phyloP scores from a whole-genome alignment of 495 filamentous ascomycete species.

The Penicillium paradoxum region DNA sequence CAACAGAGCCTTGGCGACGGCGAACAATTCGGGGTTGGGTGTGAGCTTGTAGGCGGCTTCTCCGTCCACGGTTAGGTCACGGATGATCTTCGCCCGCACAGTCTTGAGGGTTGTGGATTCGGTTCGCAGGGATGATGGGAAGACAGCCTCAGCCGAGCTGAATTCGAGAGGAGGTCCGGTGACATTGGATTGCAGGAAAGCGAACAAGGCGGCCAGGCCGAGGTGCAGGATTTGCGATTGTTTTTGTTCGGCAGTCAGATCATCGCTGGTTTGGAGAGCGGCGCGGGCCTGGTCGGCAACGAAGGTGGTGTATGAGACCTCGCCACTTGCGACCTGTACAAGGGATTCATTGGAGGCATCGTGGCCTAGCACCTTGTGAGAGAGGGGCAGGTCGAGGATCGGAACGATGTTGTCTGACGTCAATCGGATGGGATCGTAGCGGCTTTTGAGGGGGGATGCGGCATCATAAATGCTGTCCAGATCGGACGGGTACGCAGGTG shows the following conservation, averaged over 20 bases:
- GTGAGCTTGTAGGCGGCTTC: constrained; percentile 81
- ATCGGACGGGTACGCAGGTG: constrained; percentile 22
- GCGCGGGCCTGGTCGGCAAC: constrained; percentile 30
- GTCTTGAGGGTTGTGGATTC: constrained; percentile 23
- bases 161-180: constrained; percentile 77
- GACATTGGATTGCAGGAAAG: constrained; percentile 88
- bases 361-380: constrained; percentile 35
- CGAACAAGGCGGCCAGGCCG: constrained; percentile 66
- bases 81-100: constrained; percentile 52
- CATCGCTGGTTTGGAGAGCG: constrained; percentile 22
- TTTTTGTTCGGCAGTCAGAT: constrained; percentile 26
- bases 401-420: constrained; percentile 32
- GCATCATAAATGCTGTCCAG: constrained; percentile 34
- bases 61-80: constrained; percentile 71
- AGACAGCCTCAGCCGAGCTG: constrained; percentile 45
- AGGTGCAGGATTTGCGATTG: constrained; percentile 50
- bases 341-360: constrained; percentile 20
- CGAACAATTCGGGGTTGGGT: constrained; percentile 75
- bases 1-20: constrained; percentile 58
- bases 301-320: constrained; percentile 36
- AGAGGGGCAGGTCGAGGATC: constrained; percentile 36
- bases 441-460: constrained; percentile 21
- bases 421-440: constrained; percentile 36
- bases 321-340: constrained; percentile 22
- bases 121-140: constrained; percentile 43